These are phyloP conservation scores for Aspergillus incahuasiensis DNA, from an alignment of 495 filamentous ascomycete genomes.

Conservation along the genomic window DNA sequence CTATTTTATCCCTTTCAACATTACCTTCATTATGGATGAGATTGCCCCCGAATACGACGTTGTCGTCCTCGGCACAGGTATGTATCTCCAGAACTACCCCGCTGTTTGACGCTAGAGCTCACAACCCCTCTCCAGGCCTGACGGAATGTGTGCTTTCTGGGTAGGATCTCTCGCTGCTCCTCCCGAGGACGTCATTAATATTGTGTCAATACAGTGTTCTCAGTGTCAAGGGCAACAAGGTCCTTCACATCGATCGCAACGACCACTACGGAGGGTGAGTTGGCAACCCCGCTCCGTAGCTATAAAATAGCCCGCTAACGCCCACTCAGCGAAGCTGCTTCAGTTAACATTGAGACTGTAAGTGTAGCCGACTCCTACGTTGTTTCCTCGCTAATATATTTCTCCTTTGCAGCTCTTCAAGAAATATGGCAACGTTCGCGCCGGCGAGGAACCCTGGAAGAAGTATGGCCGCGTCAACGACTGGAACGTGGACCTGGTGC, in stretches of 20 bases:
- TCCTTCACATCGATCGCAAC: conserved; percentile 97
- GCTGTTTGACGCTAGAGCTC: conserved; percentile 29
- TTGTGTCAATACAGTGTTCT: conserved; percentile 59
- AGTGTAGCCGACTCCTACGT: conserved; percentile 18
- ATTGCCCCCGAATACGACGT: conserved; percentile 97
- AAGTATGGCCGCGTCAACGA: conserved; percentile 94
- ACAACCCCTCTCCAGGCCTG: conserved; percentile 59
- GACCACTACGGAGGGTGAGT: conserved; percentile 97
- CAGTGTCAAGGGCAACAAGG: conserved; percentile 98
- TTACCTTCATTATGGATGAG: conserved; percentile 71
- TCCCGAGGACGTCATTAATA: neutral
- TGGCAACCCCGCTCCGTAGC: conserved; percentile 15
- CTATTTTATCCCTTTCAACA: conserved; percentile 14
- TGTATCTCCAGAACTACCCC: conserved; percentile 39
- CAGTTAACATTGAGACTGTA: conserved; percentile 90
- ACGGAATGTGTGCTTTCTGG: conserved; percentile 98
- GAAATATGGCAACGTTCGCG: conserved; percentile 77
- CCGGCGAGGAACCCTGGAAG: conserved; percentile 92
- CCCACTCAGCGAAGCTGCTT: conserved; percentile 75
- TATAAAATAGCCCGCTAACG: conserved; percentile 28
- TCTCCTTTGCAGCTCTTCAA: conserved; percentile 72
- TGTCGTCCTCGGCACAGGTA: conserved; percentile 95
- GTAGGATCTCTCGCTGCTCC: conserved; percentile 42
- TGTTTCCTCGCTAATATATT: conserved; percentile 6
- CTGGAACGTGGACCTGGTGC: conserved; percentile 98